A percentile compares a stretch with the other conserved stretches of the same genome.
Conservation (phyloP, 352 stramenopile species). For the Nothophytophthora sp. region DNA sequence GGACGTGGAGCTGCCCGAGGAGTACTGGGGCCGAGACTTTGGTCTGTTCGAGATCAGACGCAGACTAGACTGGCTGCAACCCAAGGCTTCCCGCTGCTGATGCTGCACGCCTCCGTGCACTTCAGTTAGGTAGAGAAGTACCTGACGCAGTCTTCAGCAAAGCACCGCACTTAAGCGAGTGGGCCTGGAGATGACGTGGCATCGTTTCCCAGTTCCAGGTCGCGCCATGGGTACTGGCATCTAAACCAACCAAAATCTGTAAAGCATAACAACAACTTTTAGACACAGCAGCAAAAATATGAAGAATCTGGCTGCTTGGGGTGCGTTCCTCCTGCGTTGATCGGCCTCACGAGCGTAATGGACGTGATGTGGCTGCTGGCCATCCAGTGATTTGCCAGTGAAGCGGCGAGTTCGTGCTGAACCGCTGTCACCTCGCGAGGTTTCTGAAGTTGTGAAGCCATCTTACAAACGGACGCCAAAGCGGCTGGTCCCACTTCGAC, state of each 20-base stretch:
- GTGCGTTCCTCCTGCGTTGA: no score
- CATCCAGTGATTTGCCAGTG: slow-evolving; percentile 1
- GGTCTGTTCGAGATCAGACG: slow-evolving; percentile 75
- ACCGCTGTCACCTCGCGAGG: not conserved
- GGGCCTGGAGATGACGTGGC: no score
- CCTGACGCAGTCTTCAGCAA: no score
- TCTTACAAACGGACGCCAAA: not conserved
- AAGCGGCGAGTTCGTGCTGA: no score
- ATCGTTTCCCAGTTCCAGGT: no score
- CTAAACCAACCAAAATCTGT: no score
- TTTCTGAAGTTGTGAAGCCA: slow-evolving; percentile 13
- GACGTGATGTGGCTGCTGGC: slow-evolving; percentile 5
- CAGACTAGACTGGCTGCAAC: slow-evolving; percentile 5
- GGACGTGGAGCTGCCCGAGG: slow-evolving; percentile 49
- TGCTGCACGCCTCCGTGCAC: no score
- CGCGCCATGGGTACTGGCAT: no score
- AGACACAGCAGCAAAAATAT: slow-evolving; percentile 17
- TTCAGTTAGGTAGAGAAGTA: no score
- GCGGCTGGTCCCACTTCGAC: no score
- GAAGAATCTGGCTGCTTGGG: not conserved
- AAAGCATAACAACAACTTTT: slow-evolving; percentile 8
- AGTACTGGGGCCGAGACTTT: slow-evolving; percentile 79
- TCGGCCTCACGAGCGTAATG: not conserved
- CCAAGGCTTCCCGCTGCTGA: no score
- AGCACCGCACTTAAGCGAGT: no score